Evolutionary conservation across 352 stramenopile genomes (phyloP).

Genomic region (Phytophthora melonis): DNA sequence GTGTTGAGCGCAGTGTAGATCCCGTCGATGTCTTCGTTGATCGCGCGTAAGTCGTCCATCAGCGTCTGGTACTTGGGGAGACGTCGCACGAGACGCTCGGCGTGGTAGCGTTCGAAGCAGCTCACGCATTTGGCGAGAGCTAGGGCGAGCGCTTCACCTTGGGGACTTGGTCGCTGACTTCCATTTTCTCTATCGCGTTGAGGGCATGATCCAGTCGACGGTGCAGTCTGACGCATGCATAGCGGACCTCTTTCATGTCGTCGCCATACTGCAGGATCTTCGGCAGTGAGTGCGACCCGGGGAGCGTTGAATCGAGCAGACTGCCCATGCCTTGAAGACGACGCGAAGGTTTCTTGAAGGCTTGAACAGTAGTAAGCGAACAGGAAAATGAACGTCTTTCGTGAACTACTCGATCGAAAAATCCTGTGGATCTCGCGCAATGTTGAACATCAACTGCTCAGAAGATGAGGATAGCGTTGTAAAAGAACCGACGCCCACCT

Average conservation of each 20-base stretch:
- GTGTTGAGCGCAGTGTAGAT: not conserved
- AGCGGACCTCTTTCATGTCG: not conserved
- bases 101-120: slow-evolving; percentile 5
- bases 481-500: not conserved
- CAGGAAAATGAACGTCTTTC: not conserved
- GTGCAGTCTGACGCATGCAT: slow-evolving; percentile 15
- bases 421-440: not conserved
- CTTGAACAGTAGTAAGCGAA: not conserved
- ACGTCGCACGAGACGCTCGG: not conserved
- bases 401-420: not conserved
- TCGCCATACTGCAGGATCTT: slow-evolving; percentile 1
- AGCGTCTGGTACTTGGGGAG: slow-evolving; percentile 9
- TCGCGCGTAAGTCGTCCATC: not conserved
- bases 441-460: not conserved
- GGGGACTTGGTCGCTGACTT: not conserved
- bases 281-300: not conserved
- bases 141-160: not conserved
- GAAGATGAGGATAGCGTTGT: not conserved
- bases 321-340: not conserved
- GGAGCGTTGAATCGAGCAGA: not conserved
- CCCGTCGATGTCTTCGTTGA: slow-evolving; percentile 3
- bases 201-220: not conserved
- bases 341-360: not conserved
- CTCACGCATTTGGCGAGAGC: slow-evolving; percentile 3
- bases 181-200: slow-evolving; percentile 3